A percentile compares a stretch with the other conserved stretches of the same genome.
Conservation (phyloP, 164 flowering plant species). For the Echeveria elegans region DNA sequence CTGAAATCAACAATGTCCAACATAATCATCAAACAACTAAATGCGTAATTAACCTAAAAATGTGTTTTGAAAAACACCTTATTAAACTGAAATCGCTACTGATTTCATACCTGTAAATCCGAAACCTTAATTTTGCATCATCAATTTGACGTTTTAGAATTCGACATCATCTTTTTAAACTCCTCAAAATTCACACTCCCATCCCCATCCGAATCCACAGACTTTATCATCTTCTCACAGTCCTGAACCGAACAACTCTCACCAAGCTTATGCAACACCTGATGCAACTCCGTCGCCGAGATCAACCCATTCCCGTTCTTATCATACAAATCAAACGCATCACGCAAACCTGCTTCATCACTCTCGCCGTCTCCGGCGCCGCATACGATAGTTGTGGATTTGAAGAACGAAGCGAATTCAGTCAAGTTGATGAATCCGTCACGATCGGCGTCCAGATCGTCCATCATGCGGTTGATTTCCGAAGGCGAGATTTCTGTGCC, state of each 20-base stretch:
- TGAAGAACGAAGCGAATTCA: conserved; percentile 36
- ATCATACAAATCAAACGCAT: conserved; percentile 61
- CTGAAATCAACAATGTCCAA: too few species aligned
- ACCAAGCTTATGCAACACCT: conserved; percentile 37
- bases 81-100: too few species aligned
- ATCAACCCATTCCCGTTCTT: conserved; percentile 51
- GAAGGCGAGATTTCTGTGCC: conserved; percentile 8
- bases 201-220: conserved; percentile 60
- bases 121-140: background rate
- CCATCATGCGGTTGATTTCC: conserved; percentile 32
- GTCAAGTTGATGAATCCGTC: conserved; percentile 37
- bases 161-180: conserved; percentile 8
- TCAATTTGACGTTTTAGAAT: background rate
- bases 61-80: too few species aligned
- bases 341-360: conserved; percentile 29
- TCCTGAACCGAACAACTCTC: conserved; percentile 40
- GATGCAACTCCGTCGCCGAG: conserved; percentile 49
- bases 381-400: conserved; percentile 10
- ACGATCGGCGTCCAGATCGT: conserved; percentile 39
- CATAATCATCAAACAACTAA: too few species aligned
- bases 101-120: background rate
- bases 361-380: conserved; percentile 22
- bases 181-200: conserved; percentile 54
- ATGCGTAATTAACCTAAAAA: too few species aligned
- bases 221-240: conserved; percentile 41